Conservation (phyloP, 306 rosid genomes). For the Medicago ruthenica region DNA sequence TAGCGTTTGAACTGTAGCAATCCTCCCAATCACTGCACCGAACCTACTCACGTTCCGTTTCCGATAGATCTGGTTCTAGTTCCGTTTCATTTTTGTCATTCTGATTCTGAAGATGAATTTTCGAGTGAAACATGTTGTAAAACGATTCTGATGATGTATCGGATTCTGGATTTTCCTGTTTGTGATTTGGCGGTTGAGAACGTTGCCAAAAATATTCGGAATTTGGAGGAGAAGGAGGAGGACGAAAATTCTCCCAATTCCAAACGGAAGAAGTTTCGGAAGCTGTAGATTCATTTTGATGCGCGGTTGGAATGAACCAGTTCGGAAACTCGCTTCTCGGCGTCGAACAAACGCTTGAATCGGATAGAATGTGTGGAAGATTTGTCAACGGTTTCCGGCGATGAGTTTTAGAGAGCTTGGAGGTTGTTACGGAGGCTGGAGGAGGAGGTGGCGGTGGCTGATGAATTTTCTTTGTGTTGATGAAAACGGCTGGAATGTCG, state of each 20-base stretch:
- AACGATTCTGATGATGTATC: slow-evolving; percentile 32
- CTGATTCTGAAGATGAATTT: slow-evolving; percentile 5
- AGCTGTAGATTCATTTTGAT: slow-evolving; percentile 69
- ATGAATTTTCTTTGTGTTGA: slow-evolving; percentile 24
- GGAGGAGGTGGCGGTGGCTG: slow-evolving; percentile 23
- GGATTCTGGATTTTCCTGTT: background rate
- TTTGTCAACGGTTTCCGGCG: slow-evolving; percentile 73
- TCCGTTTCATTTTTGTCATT: background rate
- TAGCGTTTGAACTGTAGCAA: slow-evolving; percentile 69
- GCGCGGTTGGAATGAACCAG: slow-evolving; percentile 62
- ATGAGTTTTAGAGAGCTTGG: slow-evolving; percentile 56
- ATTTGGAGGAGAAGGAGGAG: slow-evolving; percentile 93
- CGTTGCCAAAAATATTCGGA: slow-evolving; percentile 73
- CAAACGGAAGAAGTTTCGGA: slow-evolving; percentile 87
- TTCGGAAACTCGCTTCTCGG: slow-evolving; percentile 66
- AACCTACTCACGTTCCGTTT: slow-evolving; percentile 86
- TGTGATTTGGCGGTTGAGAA: slow-evolving; percentile 29
- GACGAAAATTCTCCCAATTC: slow-evolving; percentile 92
- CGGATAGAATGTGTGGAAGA: slow-evolving; percentile 93
- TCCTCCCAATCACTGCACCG: slow-evolving; percentile 97
- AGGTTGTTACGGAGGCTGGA: slow-evolving; percentile 56
- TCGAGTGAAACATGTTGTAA: slow-evolving; percentile 29
- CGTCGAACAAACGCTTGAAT: slow-evolving; percentile 68
- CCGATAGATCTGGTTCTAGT: slow-evolving; percentile 37
- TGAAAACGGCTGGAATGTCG: slow-evolving; percentile 75